Conservation (phyloP, 2,329 filamentous ascomycete species). For the Bisporella sp. region DNA sequence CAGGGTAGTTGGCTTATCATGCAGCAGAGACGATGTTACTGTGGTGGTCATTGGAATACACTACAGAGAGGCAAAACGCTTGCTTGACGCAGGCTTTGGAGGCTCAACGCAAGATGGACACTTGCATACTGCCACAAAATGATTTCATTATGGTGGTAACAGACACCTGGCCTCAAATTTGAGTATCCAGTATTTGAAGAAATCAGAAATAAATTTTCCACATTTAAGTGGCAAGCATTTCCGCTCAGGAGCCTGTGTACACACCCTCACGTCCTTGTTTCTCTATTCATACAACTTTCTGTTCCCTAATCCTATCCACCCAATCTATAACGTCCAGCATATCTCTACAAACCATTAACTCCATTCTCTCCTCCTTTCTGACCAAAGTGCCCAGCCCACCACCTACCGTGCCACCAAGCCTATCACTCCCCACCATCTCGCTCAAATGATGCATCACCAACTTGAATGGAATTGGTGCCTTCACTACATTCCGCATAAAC, state of each 20-base stretch:
- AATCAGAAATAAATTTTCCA: no score
- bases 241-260: no score
- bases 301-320: conserved; percentile 42
- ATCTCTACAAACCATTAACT: conserved; percentile 41
- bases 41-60: conserved; percentile 27
- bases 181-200: no score
- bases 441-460: conserved; percentile 58
- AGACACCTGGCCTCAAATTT: no score
- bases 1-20: conserved; percentile 28
- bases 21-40: conserved; percentile 28
- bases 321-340: conserved; percentile 56
- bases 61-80: conserved; percentile 19
- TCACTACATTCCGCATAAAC: conserved; percentile 53
- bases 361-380: conserved; percentile 46
- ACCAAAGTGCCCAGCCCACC: conserved; percentile 40
- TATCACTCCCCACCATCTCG: conserved; percentile 58
- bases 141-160: no score
- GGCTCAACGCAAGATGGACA: no score
- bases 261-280: no score
- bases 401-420: conserved; percentile 43
- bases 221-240: no score
- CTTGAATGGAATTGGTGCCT: conserved; percentile 54
- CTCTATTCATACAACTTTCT: no score
- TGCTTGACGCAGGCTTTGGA: conserved; percentile 11
- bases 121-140: no score